Evolutionary conservation across 1,284 basidiomycete species (phyloP).

Genomic region (Tilletiopsis washingtonensis): DNA sequence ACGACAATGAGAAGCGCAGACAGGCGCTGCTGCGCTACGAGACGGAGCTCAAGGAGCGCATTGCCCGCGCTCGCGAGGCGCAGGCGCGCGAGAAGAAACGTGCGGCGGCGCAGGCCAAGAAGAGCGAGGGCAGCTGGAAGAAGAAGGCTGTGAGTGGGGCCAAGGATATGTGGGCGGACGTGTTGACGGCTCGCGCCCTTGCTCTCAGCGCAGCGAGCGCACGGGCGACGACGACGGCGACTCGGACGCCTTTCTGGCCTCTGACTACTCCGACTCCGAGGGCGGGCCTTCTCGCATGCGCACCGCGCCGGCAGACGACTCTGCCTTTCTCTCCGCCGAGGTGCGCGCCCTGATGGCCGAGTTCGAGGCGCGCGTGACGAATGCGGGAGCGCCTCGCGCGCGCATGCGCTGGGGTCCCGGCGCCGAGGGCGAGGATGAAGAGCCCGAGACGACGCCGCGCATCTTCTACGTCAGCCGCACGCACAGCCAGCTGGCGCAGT

Average conservation of each 20-base stretch:
- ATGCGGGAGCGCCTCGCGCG: conserved; percentile 6
- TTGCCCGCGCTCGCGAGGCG: conserved; percentile 14
- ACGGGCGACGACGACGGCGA: conserved; percentile 5
- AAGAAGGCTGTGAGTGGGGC: conserved; percentile 6
- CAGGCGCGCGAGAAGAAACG: neutral
- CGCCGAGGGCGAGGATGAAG: conserved; percentile 31
- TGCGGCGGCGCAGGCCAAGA: neutral
- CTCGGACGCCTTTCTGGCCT: conserved; percentile 25
- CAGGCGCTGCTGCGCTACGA: conserved; percentile 38
- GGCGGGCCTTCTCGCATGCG: conserved; percentile 4
- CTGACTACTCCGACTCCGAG: conserved; percentile 15
- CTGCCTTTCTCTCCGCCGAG: conserved; percentile 60
- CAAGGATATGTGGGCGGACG: neutral
- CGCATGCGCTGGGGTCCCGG: conserved; percentile 4
- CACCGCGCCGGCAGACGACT: conserved; percentile 19
- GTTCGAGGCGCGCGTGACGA: conserved; percentile 36
- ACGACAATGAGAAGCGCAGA: conserved; percentile 42
- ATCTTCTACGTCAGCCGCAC: conserved; percentile 91
- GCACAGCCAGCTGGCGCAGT: conserved; percentile 86
- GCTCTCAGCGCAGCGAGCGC: neutral
- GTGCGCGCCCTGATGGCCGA: conserved; percentile 68
- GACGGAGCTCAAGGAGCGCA: conserved; percentile 39
- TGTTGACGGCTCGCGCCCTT: neutral
- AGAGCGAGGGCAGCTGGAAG: conserved; percentile 8
- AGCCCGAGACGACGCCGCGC: conserved; percentile 45